Conservation (phyloP, 768 basidiomycete species). For the Postia placenta region DNA sequence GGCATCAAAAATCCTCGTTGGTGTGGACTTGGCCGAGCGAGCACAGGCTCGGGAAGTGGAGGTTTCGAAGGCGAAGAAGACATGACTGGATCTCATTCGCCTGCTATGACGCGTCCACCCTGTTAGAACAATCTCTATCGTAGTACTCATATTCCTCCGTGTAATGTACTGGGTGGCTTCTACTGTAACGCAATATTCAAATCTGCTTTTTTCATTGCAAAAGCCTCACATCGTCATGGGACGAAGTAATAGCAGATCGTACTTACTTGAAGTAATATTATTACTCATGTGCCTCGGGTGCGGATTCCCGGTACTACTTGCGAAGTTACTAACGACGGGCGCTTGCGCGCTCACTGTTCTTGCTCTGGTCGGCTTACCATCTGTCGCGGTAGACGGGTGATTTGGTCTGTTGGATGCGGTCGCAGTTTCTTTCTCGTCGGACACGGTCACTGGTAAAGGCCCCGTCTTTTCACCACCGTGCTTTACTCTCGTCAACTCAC, state of each 20-base stretch:
- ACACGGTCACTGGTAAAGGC: conserved; percentile 27
- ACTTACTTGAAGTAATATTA: not conserved
- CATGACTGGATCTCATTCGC: conserved; percentile 1
- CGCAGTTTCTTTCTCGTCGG: conserved; percentile 29
- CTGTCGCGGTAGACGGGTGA: not conserved
- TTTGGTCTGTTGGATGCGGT: conserved; percentile 27
- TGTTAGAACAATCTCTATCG: not conserved
- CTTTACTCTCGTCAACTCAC: conserved; percentile 24
- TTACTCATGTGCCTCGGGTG: too few relatives aligned
- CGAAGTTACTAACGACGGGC: not conserved
- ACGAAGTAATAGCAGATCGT: too few relatives aligned
- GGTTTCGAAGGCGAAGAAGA: conserved; percentile 13
- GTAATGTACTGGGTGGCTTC: conserved; percentile 1
- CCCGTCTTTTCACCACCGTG: conserved; percentile 20
- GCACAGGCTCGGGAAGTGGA: conserved; percentile 50
- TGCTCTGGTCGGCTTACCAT: not conserved
- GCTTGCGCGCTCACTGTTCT: not conserved
- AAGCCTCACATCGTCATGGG: too few relatives aligned
- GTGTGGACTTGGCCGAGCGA: conserved; percentile 86
- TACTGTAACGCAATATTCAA: not conserved
- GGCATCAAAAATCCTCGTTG: conserved; percentile 90
- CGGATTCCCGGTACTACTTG: too few relatives aligned
- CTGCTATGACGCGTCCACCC: not conserved
- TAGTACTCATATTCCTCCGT: not conserved
- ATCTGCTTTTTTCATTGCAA: not conserved